Evolutionary conservation across 768 basidiomycete genomes (phyloP).

Genomic region (Chalciporus sphaerocephalus): DNA sequence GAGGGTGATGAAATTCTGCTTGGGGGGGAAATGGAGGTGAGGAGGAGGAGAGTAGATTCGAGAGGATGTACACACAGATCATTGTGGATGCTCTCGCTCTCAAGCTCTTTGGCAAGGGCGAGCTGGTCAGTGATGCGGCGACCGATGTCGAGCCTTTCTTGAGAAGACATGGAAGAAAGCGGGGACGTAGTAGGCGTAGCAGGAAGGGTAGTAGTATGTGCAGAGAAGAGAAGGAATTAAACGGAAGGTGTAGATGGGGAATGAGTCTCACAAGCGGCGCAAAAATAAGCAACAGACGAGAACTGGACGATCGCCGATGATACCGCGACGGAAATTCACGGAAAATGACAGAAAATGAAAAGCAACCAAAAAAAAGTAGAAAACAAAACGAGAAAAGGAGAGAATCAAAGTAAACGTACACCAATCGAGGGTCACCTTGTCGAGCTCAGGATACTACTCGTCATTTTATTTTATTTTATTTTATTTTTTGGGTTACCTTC

Average conservation of each 20-base stretch:
- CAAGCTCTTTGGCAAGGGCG: slow-evolving; percentile 26
- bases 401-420: background rate
- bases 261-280: background rate
- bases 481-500: background rate
- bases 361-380: background rate
- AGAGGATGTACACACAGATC: slow-evolving; percentile 4
- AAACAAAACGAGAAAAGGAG: background rate
- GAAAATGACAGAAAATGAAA: background rate
- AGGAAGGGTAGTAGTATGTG: background rate
- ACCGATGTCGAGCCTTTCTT: slow-evolving; percentile 11
- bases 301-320: too few species aligned
- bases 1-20: background rate
- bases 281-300: too few species aligned
- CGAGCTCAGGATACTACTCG: background rate
- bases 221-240: background rate
- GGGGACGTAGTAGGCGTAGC: background rate
- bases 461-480: slow-evolving; percentile 12
- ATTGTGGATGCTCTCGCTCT: background rate
- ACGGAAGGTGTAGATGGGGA: too few species aligned
- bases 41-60: background rate
- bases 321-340: background rate
- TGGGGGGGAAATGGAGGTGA: background rate
- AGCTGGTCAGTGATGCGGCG: slow-evolving; percentile 30
- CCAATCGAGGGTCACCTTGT: background rate
- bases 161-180: too few species aligned